Evolutionary conservation across 768 basidiomycete species (phyloP).

Genomic region (Collybia nuda): DNA sequence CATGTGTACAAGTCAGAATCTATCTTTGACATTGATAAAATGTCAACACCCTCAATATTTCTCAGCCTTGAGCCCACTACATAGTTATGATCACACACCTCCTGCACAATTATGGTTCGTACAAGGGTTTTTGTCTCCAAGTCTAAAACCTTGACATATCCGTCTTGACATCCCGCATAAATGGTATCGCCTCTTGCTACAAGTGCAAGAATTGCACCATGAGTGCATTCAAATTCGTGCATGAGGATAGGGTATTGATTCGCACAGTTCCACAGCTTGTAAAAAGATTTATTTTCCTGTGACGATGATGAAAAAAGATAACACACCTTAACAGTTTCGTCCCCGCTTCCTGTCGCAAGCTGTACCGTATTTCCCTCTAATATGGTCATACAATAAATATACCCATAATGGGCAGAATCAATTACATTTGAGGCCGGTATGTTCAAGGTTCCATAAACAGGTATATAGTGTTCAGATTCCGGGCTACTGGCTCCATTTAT

Average conservation of each 20-base stretch:
- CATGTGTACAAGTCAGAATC: conserved; percentile 65
- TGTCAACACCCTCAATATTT: conserved; percentile 63
- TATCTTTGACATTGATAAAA: conserved; percentile 76
- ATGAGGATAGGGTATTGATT: conserved; percentile 42
- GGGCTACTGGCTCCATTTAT: conserved; percentile 21
- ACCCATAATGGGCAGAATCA: conserved; percentile 92
- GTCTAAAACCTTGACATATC: conserved; percentile 89
- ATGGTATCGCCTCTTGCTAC: conserved; percentile 74
- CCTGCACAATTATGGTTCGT: conserved; percentile 82
- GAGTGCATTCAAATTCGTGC: conserved; percentile 69
- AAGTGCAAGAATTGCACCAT: conserved; percentile 84
- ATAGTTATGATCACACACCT: conserved; percentile 41
- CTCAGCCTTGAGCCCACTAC: background rate
- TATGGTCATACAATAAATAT: conserved; percentile 79
- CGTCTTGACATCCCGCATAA: conserved; percentile 93
- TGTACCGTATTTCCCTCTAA: conserved; percentile 33
- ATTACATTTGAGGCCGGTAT: conserved; percentile 73
- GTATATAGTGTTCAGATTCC: conserved; percentile 29
- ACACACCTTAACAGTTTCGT: conserved; percentile 82
- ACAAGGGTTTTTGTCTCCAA: conserved; percentile 87
- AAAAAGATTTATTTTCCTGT: background rate
- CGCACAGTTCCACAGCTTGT: conserved; percentile 68
- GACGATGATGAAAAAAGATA: background rate
- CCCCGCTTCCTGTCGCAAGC: conserved; percentile 86
- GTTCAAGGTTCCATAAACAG: conserved; percentile 39